Base-by-base conservation (phyloP, 495 filamentous ascomycete genomes). In the Penicillium egyptiacum region DNA sequence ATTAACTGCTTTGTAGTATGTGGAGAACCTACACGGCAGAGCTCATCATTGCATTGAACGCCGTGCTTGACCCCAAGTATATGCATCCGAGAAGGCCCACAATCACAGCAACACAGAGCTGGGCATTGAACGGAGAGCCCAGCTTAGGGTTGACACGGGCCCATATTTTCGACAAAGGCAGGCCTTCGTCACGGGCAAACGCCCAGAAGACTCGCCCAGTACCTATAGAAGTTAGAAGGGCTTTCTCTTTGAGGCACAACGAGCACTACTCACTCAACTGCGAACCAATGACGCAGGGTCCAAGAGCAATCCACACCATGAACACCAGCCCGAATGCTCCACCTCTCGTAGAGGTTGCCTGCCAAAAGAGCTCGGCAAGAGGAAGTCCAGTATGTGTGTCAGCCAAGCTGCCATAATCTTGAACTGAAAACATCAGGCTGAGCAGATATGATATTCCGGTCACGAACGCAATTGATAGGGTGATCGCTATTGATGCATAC, bases 141-240 rank as follows among this genome's bases (percentile, higher is more conserved):
- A 68, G 60, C 37, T 49, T 57, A 5, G 49, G 55, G 53, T 68
- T 60, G 17, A 73, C 68, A 33, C 60, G 65, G 4, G 66, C 63
- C 65, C 64, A 73, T 6, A 73, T 49, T 12, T 59, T 55, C 0
- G 71, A 69, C 16, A 74, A 66, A 0, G 73, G 75, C 7, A 73
- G 69, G 14, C 72, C 75, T 11, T 84, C 79, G 62, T 93, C 89
- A 26, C 89, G 81, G 17, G 88, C 82, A 31, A 93, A 83, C 1
- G 88, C 83, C 89, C 89, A 92, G 64, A 87, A 83, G 17, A 71
- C 65, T 35, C 85, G 83, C 12, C 89, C 83, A 1, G 87, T 86
- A 46, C 83, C 83, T 55, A 20, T 2, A 72, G 78, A 28, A 1
- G 45, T 67, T 17, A 67, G 55, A 39, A 40, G 14, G 12, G 12